Evolutionary conservation across 1,284 basidiomycete genomes (phyloP).

Genomic region (Cutaneotrichosporon sp.): DNA sequence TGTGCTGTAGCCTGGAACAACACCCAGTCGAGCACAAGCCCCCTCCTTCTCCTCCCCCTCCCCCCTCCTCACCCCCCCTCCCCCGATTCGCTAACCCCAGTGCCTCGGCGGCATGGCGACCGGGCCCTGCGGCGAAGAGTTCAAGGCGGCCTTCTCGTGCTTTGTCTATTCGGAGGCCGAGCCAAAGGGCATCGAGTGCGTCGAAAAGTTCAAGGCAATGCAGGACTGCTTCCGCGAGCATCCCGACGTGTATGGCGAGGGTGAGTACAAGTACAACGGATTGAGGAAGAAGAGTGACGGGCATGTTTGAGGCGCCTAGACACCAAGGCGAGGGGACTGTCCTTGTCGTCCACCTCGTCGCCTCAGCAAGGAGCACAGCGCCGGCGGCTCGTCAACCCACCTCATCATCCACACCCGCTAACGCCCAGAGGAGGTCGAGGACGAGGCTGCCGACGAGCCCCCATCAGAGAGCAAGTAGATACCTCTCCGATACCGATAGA

Average conservation of each 20-base stretch:
- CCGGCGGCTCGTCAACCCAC: no score
- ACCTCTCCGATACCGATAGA: not conserved
- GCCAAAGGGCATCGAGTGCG: constrained; percentile 96
- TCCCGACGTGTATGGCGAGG: constrained; percentile 92
- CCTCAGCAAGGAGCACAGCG: no score
- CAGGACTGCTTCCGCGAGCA: constrained; percentile 96
- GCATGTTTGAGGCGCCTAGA: no score
- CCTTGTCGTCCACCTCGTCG: no score
- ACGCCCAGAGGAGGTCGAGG: constrained; percentile 32
- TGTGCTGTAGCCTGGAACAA: no score
- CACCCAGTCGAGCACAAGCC: not conserved
- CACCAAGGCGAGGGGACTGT: no score
- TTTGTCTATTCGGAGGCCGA: constrained; percentile 93
- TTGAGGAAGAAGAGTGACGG: no score
- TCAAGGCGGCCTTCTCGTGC: constrained; percentile 95
- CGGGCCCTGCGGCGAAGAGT: constrained; percentile 91
- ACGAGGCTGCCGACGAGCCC: constrained; percentile 17
- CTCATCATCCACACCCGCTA: no score
- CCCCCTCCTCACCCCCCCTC: not conserved
- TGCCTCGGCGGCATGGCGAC: constrained; percentile 98
- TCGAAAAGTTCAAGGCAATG: constrained; percentile 97
- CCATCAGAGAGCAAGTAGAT: not conserved
- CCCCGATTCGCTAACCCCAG: constrained; percentile 21
- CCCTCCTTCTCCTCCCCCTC: not conserved
- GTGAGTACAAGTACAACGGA: constrained; percentile 60